Base-by-base conservation (phyloP, 1,284 basidiomycete genomes). In the Jaminaea rosea region DNA sequence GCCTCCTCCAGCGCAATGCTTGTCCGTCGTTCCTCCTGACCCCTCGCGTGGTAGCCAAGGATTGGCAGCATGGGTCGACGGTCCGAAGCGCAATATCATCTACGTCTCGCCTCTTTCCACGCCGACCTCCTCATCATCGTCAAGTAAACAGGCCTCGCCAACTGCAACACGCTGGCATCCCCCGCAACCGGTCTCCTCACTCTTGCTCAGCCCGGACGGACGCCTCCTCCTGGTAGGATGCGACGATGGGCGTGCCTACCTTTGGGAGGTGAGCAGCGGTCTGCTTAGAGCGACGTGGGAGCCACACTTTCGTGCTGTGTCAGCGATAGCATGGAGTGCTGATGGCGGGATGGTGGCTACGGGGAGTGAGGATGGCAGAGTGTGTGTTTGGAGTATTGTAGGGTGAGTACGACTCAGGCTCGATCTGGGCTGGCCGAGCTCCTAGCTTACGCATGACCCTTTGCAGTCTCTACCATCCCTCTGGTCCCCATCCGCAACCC, bases 1-100 rank as follows among this genome's bases (percentile, higher is more conserved):
- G n/a, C n/a, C n/a, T n/a, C n/a, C n/a, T n/a, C n/a, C n/a, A n/a
- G 84, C 39, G 23, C 39, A 42, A 13, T 17, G 19, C 7, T 5
- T 42, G 19, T 42, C 39, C 7, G 23, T 42, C 39, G 39, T 42
- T 4, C 39, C 39, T 11, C 39, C 39, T 5, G 13, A 11, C 4
- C 19, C 39, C 4, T 17, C 39, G 19, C 17, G 11, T 4, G 21
- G 21, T 21, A 36, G n/a, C 4, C 19, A 42, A 42, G 39, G 39
- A 15, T 11, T 42, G 3, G 7, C 24, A 4, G 39, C 39, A 5
- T 21, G 19, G 19, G 19, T 23, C 13, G 39, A 42, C 7, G 39
- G 24, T 13, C 6, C 19, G 19, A 42, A 42, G 39, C n/a, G n/a
- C n/a, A 42, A 42, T 24, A 11, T 42, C 19, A n/a, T 42, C 3